A percentile compares a stretch with the other conserved stretches of the same genome.
Evolutionary conservation across 768 basidiomycete species (phyloP).

Genomic region (Naganishia vaughanmartiniae): DNA sequence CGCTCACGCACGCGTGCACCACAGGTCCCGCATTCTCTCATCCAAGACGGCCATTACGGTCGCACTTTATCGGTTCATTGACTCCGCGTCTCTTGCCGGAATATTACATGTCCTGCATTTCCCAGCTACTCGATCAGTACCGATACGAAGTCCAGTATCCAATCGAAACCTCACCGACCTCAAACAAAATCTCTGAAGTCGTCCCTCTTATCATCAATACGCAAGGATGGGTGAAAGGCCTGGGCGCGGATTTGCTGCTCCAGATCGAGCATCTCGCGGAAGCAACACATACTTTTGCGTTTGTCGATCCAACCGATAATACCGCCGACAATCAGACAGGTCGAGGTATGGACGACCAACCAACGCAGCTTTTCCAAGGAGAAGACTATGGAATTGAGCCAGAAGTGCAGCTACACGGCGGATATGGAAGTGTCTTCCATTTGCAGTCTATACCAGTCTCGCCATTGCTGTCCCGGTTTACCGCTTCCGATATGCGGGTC

Average conservation of each 20-base stretch:
- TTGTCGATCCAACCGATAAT: slow-evolving; percentile 36
- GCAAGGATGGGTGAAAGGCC: slow-evolving; percentile 94
- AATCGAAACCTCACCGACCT: slow-evolving; percentile 42
- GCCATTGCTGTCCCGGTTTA: slow-evolving; percentile 55
- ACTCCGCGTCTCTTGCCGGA: slow-evolving; percentile 75
- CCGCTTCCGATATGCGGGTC: slow-evolving; percentile 69
- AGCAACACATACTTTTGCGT: slow-evolving; percentile 62
- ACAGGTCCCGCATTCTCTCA: slow-evolving; percentile 87
- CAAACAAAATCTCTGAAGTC: slow-evolving; percentile 57
- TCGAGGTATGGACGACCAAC: slow-evolving; percentile 4
- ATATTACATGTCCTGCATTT: slow-evolving; percentile 69
- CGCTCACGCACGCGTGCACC: slow-evolving; percentile 4
- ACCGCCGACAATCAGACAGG: background rate
- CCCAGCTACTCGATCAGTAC: slow-evolving; percentile 59
- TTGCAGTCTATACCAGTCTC: slow-evolving; percentile 59
- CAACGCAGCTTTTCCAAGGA: slow-evolving; percentile 37
- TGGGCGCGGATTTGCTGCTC: slow-evolving; percentile 73
- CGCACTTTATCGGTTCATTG: slow-evolving; percentile 78
- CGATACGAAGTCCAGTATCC: slow-evolving; percentile 62
- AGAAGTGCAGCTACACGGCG: slow-evolving; percentile 3
- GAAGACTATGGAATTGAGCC: slow-evolving; percentile 17
- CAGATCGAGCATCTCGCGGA: slow-evolving; percentile 67
- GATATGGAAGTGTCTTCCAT: slow-evolving; percentile 16
- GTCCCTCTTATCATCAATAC: slow-evolving; percentile 90
- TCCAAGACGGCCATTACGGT: slow-evolving; percentile 64